phyloP scores from a whole-genome alignment of 345 rosid genomes.

The Populus ilicifolia region DNA sequence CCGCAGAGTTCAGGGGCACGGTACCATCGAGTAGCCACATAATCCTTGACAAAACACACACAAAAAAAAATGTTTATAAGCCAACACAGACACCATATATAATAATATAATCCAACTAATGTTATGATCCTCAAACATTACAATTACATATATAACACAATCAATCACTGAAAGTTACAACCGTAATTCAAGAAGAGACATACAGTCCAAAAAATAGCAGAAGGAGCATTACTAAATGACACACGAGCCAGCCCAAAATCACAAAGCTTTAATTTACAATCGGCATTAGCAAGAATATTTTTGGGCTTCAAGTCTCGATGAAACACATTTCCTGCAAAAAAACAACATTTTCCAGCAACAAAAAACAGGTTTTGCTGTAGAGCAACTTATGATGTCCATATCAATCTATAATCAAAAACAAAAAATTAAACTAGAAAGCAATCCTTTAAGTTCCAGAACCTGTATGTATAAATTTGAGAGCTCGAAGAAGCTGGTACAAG shows the following conservation, averaged over 20 bases:
- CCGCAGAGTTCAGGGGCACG: slow-evolving; percentile 99
- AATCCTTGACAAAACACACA: slow-evolving; percentile 64
- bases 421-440: slow-evolving; percentile 2
- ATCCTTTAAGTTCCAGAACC: slow-evolving; percentile 34
- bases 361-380: background rate
- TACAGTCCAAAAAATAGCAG: slow-evolving; percentile 99
- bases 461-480: slow-evolving; percentile 85
- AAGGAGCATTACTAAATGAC: slow-evolving; percentile 84
- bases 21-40: slow-evolving; percentile 99
- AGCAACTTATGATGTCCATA: background rate
- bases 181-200: slow-evolving; percentile 37
- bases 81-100: slow-evolving; percentile 16
- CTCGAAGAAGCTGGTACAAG: slow-evolving; percentile 97
- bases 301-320: slow-evolving; percentile 95
- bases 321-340: slow-evolving; percentile 77
- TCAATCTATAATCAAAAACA: slow-evolving; percentile 1
- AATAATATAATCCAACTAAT: background rate
- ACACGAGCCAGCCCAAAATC: slow-evolving; percentile 98
- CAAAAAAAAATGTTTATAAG: background rate
- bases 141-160: background rate
- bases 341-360: background rate
- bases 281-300: slow-evolving; percentile 94
- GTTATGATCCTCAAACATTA: background rate
- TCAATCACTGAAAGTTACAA: background rate
- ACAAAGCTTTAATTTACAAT: slow-evolving; percentile 95